A percentile compares a stretch with the other conserved stretches of the same genome.
Evolutionary conservation across 805 yeast genomes (phyloP).

Genomic region (Peterozyma toletana): DNA sequence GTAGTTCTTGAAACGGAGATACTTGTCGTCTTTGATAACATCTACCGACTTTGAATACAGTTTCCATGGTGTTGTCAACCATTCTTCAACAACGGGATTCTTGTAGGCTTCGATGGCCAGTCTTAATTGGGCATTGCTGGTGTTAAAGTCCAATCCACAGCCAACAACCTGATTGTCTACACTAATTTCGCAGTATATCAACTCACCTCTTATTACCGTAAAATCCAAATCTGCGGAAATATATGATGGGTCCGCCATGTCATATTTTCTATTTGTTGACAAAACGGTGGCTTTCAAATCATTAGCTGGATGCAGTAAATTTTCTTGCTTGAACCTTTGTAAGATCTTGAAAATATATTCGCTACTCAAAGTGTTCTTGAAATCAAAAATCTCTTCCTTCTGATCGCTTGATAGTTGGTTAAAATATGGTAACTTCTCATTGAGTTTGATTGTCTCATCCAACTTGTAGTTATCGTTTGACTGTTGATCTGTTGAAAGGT

Average conservation of each 20-base stretch:
- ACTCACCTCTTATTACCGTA: constrained; percentile 1
- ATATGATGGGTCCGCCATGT: too few species aligned
- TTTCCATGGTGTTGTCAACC: background rate
- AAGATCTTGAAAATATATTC: background rate
- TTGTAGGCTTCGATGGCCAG: constrained; percentile 1
- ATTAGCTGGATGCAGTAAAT: too few species aligned
- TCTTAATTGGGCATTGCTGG: background rate
- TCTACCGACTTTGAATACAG: too few species aligned
- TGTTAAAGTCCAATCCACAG: constrained; percentile 6
- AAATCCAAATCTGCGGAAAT: too few species aligned
- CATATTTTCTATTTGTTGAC: too few species aligned
- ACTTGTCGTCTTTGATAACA: background rate
- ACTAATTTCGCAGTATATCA: constrained; percentile 3
- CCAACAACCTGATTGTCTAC: constrained; percentile 1
- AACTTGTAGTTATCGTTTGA: background rate
- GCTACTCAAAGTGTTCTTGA: background rate
- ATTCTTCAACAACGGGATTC: constrained; percentile 2
- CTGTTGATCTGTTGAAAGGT: background rate
- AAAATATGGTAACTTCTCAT: background rate
- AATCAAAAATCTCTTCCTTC: background rate
- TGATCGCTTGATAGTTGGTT: background rate
- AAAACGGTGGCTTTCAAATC: too few species aligned
- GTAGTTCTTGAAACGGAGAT: too few species aligned
- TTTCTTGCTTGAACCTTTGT: too few species aligned
- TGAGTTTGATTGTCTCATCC: background rate